Conservation (phyloP, 805 yeast species). For the Metschnikowia rubicola region DNA sequence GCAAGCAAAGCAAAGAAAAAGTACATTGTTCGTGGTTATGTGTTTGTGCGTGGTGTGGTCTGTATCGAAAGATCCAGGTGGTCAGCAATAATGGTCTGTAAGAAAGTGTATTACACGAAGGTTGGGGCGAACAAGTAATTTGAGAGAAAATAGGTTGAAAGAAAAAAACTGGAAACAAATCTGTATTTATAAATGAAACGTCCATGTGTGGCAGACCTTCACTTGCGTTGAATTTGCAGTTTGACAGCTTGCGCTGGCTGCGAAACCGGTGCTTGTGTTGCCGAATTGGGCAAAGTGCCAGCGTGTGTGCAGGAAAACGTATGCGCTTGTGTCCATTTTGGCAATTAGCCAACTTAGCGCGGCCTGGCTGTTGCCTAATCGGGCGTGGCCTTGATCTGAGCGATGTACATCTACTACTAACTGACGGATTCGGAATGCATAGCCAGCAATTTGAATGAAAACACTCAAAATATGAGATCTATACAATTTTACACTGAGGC, state of each 20-base stretch:
- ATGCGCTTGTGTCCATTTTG: not conserved
- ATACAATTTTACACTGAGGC: too few relatives aligned
- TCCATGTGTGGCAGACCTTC: too few relatives aligned
- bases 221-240: not conserved
- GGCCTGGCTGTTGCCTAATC: slow-evolving; percentile 4
- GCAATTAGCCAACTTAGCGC: slow-evolving; percentile 2
- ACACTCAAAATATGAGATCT: not conserved
- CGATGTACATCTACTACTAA: too few relatives aligned
- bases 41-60: not conserved
- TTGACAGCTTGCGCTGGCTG: slow-evolving; percentile 5
- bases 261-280: slow-evolving; percentile 2
- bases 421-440: not conserved
- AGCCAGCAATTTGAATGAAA: not conserved
- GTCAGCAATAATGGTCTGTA: too few relatives aligned
- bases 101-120: too few relatives aligned
- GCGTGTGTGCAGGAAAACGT: slow-evolving; percentile 1
- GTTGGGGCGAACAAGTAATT: not conserved
- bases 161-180: not conserved
- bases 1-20: slow-evolving; percentile 10
- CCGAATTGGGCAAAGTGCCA: slow-evolving; percentile 1
- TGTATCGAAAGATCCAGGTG: not conserved
- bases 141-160: not conserved
- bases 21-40: not conserved
- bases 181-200: not conserved
- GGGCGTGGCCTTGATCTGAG: not conserved